These are phyloP conservation scores for Lipomyces yamadae DNA, from an alignment of 805 yeast species.

Conservation along the genomic window DNA sequence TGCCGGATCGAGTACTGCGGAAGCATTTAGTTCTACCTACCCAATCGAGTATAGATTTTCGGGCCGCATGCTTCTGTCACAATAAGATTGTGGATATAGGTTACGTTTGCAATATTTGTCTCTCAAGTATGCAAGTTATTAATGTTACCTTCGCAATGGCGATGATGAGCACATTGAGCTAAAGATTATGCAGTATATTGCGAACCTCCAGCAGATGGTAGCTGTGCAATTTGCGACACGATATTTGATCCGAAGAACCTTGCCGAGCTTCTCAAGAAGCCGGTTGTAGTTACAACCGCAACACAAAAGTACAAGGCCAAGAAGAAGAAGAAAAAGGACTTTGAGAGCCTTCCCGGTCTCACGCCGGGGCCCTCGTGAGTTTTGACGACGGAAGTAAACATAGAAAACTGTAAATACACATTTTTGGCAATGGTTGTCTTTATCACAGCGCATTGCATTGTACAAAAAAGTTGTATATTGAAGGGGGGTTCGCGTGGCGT, in stretches of 20 bases:
- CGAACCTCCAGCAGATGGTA: constrained; percentile 58
- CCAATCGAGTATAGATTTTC: constrained; percentile 82
- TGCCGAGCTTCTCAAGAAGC: constrained; percentile 61
- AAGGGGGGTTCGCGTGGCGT: neutral
- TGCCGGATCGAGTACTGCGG: constrained; percentile 83
- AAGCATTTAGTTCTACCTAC: constrained; percentile 80
- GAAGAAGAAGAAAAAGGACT: constrained; percentile 35
- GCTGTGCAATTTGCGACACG: constrained; percentile 88
- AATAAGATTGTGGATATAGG: constrained; percentile 93
- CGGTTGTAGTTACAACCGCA: constrained; percentile 55
- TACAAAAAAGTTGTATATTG: neutral
- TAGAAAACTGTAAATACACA: neutral
- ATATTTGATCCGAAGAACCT: constrained; percentile 69
- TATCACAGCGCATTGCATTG: neutral
- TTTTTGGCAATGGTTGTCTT: neutral
- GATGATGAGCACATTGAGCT: neutral
- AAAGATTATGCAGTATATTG: constrained; percentile 54
- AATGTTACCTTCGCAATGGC: too few species aligned
- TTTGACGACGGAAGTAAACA: neutral
- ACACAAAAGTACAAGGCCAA: constrained; percentile 47
- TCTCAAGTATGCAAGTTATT: constrained; percentile 58
- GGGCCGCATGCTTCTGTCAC: constrained; percentile 92
- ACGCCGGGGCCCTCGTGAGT: neutral
- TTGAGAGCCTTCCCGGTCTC: neutral
- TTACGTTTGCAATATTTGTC: constrained; percentile 91